Conservation (phyloP, 768 basidiomycete genomes). For the Russula compacta region DNA sequence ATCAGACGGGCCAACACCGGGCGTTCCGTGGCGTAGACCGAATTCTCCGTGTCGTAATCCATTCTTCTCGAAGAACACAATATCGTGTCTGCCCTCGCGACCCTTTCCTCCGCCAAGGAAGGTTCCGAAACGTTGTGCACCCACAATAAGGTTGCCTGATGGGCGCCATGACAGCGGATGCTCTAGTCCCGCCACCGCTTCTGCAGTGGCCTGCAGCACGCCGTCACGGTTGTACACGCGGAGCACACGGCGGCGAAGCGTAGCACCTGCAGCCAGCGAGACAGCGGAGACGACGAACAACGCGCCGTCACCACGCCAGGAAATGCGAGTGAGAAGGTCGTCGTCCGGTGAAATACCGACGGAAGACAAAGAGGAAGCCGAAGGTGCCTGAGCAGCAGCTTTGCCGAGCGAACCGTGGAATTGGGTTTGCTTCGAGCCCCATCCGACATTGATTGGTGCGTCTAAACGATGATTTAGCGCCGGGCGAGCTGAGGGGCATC, state of each 20-base stretch:
- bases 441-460: slow-evolving; percentile 89
- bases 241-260: slow-evolving; percentile 43
- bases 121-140: slow-evolving; percentile 68
- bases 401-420: slow-evolving; percentile 96
- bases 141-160: slow-evolving; percentile 75
- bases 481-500: not conserved
- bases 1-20: slow-evolving; percentile 19
- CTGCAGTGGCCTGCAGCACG: slow-evolving; percentile 73
- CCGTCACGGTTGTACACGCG: slow-evolving; percentile 72
- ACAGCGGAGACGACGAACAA: slow-evolving; percentile 69
- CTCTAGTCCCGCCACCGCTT: slow-evolving; percentile 76
- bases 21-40: slow-evolving; percentile 38
- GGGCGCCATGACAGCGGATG: slow-evolving; percentile 78
- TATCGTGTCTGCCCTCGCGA: slow-evolving; percentile 63
- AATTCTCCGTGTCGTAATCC: slow-evolving; percentile 91
- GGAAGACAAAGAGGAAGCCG: slow-evolving; percentile 27
- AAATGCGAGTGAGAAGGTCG: slow-evolving; percentile 60
- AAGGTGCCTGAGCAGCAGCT: slow-evolving; percentile 51
- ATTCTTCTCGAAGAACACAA: slow-evolving; percentile 94
- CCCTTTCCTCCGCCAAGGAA: slow-evolving; percentile 61
- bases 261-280: slow-evolving; percentile 20
- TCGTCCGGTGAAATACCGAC: slow-evolving; percentile 61
- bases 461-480: slow-evolving; percentile 36
- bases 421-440: slow-evolving; percentile 95
- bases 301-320: slow-evolving; percentile 90